Evolutionary conservation across 2,329 filamentous ascomycete species (phyloP), one percentile per base, ranked within the genome.

Genomic region (Penicillium sp.): DNA sequence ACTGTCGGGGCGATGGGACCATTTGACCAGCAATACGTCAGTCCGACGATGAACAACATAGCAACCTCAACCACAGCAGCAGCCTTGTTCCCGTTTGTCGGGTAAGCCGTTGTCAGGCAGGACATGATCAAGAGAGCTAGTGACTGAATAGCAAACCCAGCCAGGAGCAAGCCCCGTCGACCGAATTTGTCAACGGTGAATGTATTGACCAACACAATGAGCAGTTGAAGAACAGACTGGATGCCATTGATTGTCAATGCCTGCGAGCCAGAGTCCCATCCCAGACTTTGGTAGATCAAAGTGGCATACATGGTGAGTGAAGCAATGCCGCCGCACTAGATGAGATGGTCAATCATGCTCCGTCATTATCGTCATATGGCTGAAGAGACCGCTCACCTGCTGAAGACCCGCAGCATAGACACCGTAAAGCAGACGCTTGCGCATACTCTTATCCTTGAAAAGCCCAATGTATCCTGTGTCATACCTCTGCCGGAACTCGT

Each of bases 1-100:
- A 73, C 62, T 1, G 67, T 61, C 0, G 68, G 65, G 4, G 71
- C 55, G 31, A 73, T 65, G 3, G 71, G 70, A 2, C 71, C 70
- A 34, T 73, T 73, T 5, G 64, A 67, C 67, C 66, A 72, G 49
- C 70, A 71, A 55, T 74, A 74, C 1, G 70, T 72, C 28, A 74
- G 52, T 0, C 71, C 71, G 16, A 73, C 69, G 39, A 73, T 70
- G 52, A 74, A 75, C 2, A 74, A 53, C 69, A 74, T 73, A 4
- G 69, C 70, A 10, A 74, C 61, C 41, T 73, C 71, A 0, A 63
- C 68, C 1, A 73, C 60, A 4, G 67, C 70, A 2, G 72, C 72
- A 11, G 68, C 56, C 36, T 61, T 67, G 48, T 73, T 73, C 13
- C 55, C 50, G 19, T 50, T 54, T 9, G 47, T 19, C 1, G 71